Percentiles rank a stretch among this genome's conserved stretches.
Evolutionary conservation across 306 rosid species (phyloP).

Genomic region (Fragaria ananassa): DNA sequence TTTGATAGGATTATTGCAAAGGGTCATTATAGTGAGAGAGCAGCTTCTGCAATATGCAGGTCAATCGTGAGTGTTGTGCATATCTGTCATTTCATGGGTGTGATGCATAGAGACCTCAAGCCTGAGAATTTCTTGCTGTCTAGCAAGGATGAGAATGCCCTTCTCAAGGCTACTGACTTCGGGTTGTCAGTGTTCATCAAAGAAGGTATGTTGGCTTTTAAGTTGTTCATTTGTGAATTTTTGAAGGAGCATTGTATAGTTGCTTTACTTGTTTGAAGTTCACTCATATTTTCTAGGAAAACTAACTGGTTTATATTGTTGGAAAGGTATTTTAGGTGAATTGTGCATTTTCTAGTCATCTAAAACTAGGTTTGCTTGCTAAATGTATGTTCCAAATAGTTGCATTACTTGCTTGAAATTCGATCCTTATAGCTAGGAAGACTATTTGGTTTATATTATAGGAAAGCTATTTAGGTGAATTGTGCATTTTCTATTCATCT

Average conservation of each 20-base stretch:
- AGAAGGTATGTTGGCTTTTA: constrained; percentile 49
- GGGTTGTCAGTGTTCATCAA: constrained; percentile 88
- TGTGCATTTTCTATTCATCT: not conserved
- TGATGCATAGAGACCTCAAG: constrained; percentile 88
- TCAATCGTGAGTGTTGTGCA: constrained; percentile 79
- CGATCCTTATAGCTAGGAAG: not conserved
- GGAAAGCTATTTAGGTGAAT: not conserved
- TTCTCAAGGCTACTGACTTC: constrained; percentile 82
- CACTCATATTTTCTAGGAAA: not conserved
- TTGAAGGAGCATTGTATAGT: not conserved
- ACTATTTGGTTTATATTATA: not conserved
- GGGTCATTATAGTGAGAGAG: constrained; percentile 78
- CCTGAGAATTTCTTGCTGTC: constrained; percentile 92
- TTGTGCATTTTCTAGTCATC: not conserved
- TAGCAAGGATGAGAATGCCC: constrained; percentile 63
- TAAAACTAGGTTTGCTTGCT: not conserved
- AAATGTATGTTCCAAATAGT: not conserved
- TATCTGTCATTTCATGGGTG: constrained; percentile 89
- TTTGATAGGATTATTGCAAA: constrained; percentile 84
- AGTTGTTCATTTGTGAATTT: constrained; percentile 1
- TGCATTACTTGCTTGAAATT: not conserved
- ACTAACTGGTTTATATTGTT: not conserved
- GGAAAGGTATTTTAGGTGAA: not conserved
- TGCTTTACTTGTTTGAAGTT: not conserved
- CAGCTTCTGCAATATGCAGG: constrained; percentile 78